Conservation (phyloP, 2,329 filamentous ascomycete species). For the Alternaria tenuissima region DNA sequence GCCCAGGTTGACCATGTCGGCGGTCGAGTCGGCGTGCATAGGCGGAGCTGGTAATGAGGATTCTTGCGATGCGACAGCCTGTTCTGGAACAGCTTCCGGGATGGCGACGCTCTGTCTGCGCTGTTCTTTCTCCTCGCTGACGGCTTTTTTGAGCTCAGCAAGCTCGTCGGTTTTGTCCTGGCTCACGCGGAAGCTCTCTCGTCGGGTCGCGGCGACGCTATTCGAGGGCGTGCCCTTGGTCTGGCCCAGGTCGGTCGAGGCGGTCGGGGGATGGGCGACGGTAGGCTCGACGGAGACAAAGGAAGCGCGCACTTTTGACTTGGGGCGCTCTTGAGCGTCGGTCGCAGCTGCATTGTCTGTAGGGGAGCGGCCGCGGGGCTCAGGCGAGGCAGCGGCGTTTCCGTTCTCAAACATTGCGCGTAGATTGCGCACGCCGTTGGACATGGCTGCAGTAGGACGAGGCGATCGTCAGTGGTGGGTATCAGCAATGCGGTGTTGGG, state of each 20-base stretch:
- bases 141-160: conserved; percentile 51
- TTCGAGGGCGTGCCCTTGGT: conserved; percentile 39
- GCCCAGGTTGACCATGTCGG: conserved; percentile 42
- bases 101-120: conserved; percentile 48
- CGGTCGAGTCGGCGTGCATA: conserved; percentile 36
- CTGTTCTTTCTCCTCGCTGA: conserved; percentile 52
- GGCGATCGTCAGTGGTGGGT: conserved; percentile 36
- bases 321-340: conserved; percentile 46
- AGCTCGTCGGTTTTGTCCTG: conserved; percentile 45
- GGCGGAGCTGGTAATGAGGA: conserved; percentile 48
- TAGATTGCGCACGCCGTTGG: conserved; percentile 58
- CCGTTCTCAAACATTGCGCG: conserved; percentile 59
- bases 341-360: conserved; percentile 41
- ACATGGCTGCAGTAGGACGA: conserved; percentile 55
- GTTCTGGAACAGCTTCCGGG: conserved; percentile 53
- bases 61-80: conserved; percentile 52
- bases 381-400: conserved; percentile 48
- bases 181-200: conserved; percentile 55
- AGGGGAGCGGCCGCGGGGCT: conserved; percentile 56
- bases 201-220: conserved; percentile 44
- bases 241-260: conserved; percentile 32
- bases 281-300: conserved; percentile 56
- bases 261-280: conserved; percentile 40
- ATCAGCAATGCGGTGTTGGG: conserved; percentile 26
- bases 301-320: conserved; percentile 57